A percentile compares a stretch with the other conserved stretches of the same genome.
Evolutionary conservation across 2,329 filamentous ascomycete genomes (phyloP).

Genomic region (Akanthomyces lecanii): DNA sequence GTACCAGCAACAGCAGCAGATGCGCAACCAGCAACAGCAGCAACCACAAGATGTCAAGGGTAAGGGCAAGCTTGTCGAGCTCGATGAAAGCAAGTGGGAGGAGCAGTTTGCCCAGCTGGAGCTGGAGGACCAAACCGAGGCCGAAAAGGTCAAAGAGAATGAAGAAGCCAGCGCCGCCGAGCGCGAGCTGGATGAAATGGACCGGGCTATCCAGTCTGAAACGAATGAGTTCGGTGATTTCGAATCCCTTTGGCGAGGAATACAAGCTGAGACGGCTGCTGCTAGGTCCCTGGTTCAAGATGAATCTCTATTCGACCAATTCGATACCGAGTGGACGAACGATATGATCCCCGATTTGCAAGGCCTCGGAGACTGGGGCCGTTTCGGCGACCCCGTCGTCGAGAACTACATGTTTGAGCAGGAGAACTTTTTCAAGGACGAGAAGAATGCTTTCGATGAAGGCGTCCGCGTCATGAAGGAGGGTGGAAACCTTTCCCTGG

Average conservation of each 20-base stretch:
- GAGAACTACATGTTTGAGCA: conserved; percentile 94
- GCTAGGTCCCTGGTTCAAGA: conserved; percentile 68
- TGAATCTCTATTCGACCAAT: conserved; percentile 58
- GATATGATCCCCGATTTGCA: conserved; percentile 55
- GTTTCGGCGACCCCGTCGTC: conserved; percentile 69
- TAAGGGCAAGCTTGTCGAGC: conserved; percentile 90
- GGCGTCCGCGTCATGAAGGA: conserved; percentile 89
- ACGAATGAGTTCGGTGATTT: conserved; percentile 79
- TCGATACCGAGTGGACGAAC: conserved; percentile 76
- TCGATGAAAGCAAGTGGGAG: conserved; percentile 94
- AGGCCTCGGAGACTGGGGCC: conserved; percentile 57
- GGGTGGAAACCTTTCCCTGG: conserved; percentile 89
- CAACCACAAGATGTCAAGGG: conserved; percentile 57
- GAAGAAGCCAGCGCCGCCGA: conserved; percentile 71
- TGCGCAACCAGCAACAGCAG: conserved; percentile 41
- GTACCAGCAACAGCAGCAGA: conserved; percentile 40
- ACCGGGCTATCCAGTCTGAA: conserved; percentile 63
- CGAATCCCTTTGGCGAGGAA: conserved; percentile 82
- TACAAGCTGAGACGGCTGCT: conserved; percentile 69
- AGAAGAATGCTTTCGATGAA: conserved; percentile 84
- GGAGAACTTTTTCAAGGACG: conserved; percentile 81
- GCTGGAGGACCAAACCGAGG: conserved; percentile 54
- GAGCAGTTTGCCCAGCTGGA: conserved; percentile 91
- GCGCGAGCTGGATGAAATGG: conserved; percentile 82
- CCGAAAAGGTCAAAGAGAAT: conserved; percentile 50